Evolutionary conservation across 768 basidiomycete genomes (phyloP).

Genomic region (Pisolithus orientalis): DNA sequence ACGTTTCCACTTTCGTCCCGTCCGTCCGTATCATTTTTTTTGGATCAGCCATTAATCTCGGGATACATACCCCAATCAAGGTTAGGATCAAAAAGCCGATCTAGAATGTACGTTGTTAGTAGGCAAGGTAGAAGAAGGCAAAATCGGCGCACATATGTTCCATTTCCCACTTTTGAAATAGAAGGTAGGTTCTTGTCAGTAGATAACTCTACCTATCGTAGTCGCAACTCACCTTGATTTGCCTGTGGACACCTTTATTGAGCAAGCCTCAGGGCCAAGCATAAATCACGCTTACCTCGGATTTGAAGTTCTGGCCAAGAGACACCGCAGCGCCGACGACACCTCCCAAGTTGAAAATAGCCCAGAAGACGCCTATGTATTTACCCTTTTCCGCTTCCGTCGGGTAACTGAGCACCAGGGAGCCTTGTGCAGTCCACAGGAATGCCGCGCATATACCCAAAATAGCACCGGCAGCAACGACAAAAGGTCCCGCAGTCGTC

Average conservation of each 20-base stretch:
- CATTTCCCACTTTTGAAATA: slow-evolving; percentile 48
- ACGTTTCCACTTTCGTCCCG: slow-evolving; percentile 58
- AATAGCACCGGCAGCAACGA: slow-evolving; percentile 64
- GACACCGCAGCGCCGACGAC: slow-evolving; percentile 76
- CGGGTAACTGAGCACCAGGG: slow-evolving; percentile 78
- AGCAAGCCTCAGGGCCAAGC: background rate
- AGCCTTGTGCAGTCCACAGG: slow-evolving; percentile 83
- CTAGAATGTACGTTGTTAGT: slow-evolving; percentile 31
- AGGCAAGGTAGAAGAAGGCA: background rate
- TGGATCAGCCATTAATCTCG: slow-evolving; percentile 68
- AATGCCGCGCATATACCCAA: slow-evolving; percentile 69
- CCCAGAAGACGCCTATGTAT: slow-evolving; percentile 79
- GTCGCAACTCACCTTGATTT: slow-evolving; percentile 20
- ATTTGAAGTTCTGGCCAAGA: slow-evolving; percentile 63
- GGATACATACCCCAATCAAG: slow-evolving; percentile 58
- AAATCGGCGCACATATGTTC: slow-evolving; percentile 57
- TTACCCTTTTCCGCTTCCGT: slow-evolving; percentile 73
- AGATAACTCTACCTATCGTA: too few species aligned
- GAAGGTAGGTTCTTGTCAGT: background rate
- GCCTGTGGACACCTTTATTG: slow-evolving; percentile 13
- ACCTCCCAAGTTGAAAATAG: slow-evolving; percentile 76
- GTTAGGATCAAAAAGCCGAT: slow-evolving; percentile 74
- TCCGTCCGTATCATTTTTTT: slow-evolving; percentile 68
- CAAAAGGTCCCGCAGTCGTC: slow-evolving; percentile 47
- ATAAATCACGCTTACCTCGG: slow-evolving; percentile 36